Conservation (phyloP, 78 protist species). For the Emiliania huxleyi region DNA sequence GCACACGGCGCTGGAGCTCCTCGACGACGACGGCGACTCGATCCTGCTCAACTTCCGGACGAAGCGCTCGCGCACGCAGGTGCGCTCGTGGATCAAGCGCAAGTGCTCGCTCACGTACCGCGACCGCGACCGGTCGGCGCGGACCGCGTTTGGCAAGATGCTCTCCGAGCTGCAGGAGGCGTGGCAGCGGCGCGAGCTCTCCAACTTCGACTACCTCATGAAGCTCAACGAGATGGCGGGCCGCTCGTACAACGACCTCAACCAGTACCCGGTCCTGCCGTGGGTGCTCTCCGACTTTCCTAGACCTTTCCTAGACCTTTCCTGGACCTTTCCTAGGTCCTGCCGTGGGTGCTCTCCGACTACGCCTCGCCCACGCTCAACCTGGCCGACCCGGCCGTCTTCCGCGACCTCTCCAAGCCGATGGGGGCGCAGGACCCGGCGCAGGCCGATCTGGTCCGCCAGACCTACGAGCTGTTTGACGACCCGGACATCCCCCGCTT, state of each 20-base stretch:
- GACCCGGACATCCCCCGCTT: slow-evolving; percentile 64
- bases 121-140: background rate
- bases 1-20: background rate
- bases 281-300: no score
- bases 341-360: slow-evolving; percentile 77
- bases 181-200: slow-evolving; percentile 39
- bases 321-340: no score
- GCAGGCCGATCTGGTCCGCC: slow-evolving; percentile 52
- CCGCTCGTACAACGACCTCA: slow-evolving; percentile 18
- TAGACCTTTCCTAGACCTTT: no score
- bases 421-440: slow-evolving; percentile 83
- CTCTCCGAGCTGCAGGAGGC: background rate
- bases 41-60: background rate
- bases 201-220: slow-evolving; percentile 40
- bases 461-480: slow-evolving; percentile 57
- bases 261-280: slow-evolving; percentile 67
- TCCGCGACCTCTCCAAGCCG: slow-evolving; percentile 91
- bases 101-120: background rate
- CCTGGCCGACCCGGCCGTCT: slow-evolving; percentile 68
- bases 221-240: slow-evolving; percentile 25
- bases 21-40: background rate
- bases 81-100: background rate
- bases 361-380: slow-evolving; percentile 73
- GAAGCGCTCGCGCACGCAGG: background rate
- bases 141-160: background rate